phyloP scores from a whole-genome alignment of 2,329 filamentous ascomycete genomes.

The Harringtonia lauricola region DNA sequence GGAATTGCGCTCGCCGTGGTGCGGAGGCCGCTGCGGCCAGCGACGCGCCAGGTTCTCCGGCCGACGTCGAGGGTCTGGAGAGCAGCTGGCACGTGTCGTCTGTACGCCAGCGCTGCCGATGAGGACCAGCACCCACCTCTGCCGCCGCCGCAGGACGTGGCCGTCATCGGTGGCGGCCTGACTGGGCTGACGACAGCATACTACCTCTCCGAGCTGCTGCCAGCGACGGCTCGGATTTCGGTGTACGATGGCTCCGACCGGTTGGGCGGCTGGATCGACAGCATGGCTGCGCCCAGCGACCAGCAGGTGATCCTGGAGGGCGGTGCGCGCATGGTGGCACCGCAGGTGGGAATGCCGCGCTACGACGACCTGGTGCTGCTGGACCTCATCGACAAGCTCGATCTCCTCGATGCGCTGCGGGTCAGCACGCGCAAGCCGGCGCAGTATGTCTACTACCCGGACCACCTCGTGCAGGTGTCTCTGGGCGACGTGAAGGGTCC shows the following conservation, averaged over 20 bases:
- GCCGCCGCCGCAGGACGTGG: slow-evolving; percentile 30
- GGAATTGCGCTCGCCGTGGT: too few relatives aligned
- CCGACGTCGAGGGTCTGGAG: too few relatives aligned
- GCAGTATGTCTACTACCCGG: slow-evolving; percentile 81
- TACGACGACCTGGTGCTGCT: slow-evolving; percentile 57
- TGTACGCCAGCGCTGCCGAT: too few relatives aligned
- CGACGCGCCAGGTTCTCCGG: too few relatives aligned
- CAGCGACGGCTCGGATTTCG: slow-evolving; percentile 56
- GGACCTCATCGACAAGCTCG: slow-evolving; percentile 45
- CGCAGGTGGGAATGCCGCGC: slow-evolving; percentile 27
- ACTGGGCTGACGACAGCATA: slow-evolving; percentile 72
- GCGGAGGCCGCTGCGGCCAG: too few relatives aligned
- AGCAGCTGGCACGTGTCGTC: too few relatives aligned
- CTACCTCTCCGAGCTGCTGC: slow-evolving; percentile 60
- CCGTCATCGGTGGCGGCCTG: slow-evolving; percentile 70
- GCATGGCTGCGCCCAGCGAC: slow-evolving; percentile 39
- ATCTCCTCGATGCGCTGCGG: slow-evolving; percentile 33
- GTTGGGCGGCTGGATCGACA: slow-evolving; percentile 77
- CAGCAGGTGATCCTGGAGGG: slow-evolving; percentile 61
- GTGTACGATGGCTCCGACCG: slow-evolving; percentile 63
- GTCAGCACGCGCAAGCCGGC: slow-evolving; percentile 35
- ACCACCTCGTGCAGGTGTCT: slow-evolving; percentile 56
- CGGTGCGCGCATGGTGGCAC: slow-evolving; percentile 67
- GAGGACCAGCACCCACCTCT: too few relatives aligned
- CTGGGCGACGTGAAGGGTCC: too few relatives aligned